These are phyloP conservation scores for Acanthamoeba sp. DNA, from an alignment of 208 protist genomes.

Conservation along the genomic window DNA sequence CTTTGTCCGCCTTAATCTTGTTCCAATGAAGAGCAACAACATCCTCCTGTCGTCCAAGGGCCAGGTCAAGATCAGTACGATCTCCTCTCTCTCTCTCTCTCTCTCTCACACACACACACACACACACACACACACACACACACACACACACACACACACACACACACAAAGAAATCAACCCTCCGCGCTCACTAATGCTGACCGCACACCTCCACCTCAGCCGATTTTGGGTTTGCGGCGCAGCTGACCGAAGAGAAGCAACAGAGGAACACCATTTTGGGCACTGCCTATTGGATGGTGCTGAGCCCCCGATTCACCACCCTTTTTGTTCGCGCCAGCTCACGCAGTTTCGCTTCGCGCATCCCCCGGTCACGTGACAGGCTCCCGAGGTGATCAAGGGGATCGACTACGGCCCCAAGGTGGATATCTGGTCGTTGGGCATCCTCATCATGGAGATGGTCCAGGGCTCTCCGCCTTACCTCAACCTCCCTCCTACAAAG, in stretches of 20 bases:
- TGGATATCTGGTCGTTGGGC: conserved; percentile 85
- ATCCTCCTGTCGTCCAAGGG: conserved; percentile 83
- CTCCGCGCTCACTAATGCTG: no score
- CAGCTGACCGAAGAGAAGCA: conserved; percentile 88
- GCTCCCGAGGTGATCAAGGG: conserved; percentile 80
- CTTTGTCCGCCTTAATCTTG: no score
- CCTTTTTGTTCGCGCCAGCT: background rate
- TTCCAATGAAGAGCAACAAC: conserved; percentile 92
- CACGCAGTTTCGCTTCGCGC: no score
- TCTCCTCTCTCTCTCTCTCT: background rate
- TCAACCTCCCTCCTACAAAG: conserved; percentile 62
- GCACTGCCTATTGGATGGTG: conserved; percentile 91
- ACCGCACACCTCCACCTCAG: no score
- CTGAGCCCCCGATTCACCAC: background rate
- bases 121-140: no score
- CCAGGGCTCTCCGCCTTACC: conserved; percentile 61
- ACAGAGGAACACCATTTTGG: conserved; percentile 88
- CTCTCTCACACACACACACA: no score
- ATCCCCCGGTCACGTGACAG: no score
- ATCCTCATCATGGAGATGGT: conserved; percentile 75
- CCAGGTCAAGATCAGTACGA: conserved; percentile 79
- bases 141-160: background rate
- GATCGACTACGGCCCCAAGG: conserved; percentile 82
- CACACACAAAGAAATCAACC: no score
- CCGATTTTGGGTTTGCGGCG: conserved; percentile 90